phyloP scores from a whole-genome alignment of 768 basidiomycete species.

The Leccinum disarticulatum region DNA sequence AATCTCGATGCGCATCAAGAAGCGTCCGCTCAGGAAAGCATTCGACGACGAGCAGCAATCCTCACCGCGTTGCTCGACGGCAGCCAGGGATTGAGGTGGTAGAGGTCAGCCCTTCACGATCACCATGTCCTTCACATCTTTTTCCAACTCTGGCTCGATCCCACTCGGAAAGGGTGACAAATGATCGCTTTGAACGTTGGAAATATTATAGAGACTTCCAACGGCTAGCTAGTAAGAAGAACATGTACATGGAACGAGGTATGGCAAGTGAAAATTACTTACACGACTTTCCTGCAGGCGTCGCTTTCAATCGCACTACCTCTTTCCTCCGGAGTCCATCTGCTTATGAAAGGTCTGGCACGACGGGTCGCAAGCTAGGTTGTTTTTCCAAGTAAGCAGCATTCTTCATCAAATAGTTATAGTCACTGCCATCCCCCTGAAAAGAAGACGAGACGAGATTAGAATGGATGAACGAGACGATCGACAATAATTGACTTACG shows the following conservation, averaged over 20 bases:
- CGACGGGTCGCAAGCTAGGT: neutral
- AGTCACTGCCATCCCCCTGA: neutral
- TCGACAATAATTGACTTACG: neutral
- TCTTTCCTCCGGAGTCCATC: neutral
- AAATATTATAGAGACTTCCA: too few species aligned
- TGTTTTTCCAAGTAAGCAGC: neutral
- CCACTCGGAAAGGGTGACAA: too few species aligned
- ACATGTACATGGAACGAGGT: too few species aligned
- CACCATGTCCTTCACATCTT: conserved; percentile 57
- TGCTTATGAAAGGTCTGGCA: neutral
- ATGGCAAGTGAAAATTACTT: too few species aligned
- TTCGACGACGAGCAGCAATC: conserved; percentile 57
- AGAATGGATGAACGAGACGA: neutral
- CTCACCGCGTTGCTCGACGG: conserved; percentile 18
- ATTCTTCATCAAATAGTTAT: neutral
- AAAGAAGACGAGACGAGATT: neutral
- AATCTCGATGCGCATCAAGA: conserved; percentile 44
- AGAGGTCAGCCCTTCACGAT: conserved; percentile 39
- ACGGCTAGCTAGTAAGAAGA: too few species aligned
- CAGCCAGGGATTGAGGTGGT: conserved; percentile 67
- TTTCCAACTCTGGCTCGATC: conserved; percentile 44
- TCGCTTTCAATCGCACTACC: too few species aligned
- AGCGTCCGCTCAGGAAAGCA: conserved; percentile 48
- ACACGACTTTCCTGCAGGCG: too few species aligned
- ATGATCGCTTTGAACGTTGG: too few species aligned